Evolutionary conservation across 2,329 filamentous ascomycete genomes (phyloP).

Genomic region (Ophiosphaerella korrae): DNA sequence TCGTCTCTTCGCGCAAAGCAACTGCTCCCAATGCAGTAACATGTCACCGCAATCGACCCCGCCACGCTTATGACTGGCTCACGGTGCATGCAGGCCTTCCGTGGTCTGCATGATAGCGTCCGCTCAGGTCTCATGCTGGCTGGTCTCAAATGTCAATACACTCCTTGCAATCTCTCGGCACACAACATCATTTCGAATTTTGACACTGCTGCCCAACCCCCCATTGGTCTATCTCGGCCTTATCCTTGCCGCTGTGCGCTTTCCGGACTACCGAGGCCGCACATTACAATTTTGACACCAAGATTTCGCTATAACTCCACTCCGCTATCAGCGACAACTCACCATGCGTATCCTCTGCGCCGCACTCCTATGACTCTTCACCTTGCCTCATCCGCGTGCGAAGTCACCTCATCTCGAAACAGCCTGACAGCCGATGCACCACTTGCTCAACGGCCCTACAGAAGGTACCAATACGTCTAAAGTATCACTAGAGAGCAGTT

Average conservation of each 20-base stretch:
- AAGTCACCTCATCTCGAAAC: constrained; percentile 7
- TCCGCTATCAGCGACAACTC: constrained; percentile 43
- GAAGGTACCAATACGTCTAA: not conserved
- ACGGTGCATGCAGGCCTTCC: constrained; percentile 34
- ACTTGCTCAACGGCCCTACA: constrained; percentile 1
- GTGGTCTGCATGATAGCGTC: constrained; percentile 40
- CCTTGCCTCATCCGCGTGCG: constrained; percentile 37
- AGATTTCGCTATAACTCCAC: constrained; percentile 32
- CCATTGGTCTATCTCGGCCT: constrained; percentile 33
- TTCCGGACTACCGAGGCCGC: constrained; percentile 31
- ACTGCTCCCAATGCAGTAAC: constrained; percentile 34
- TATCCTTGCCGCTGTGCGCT: constrained; percentile 28
- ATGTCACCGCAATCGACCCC: constrained; percentile 26
- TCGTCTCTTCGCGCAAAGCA: constrained; percentile 34
- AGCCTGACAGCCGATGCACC: not conserved
- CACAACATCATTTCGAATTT: constrained; percentile 46
- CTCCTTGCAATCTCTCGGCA: constrained; percentile 40
- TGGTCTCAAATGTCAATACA: constrained; percentile 36
- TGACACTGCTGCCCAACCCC: constrained; percentile 21
- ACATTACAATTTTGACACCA: constrained; percentile 32
- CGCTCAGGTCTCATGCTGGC: constrained; percentile 26
- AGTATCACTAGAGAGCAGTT: constrained; percentile 4
- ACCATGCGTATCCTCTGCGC: constrained; percentile 41
- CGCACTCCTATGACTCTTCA: constrained; percentile 37
- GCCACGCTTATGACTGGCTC: constrained; percentile 34